Percentiles rank a stretch among this genome's conserved stretches.
Evolutionary conservation across 164 flowering plant genomes (phyloP).

Genomic region (Magnolia kwangsiensis): DNA sequence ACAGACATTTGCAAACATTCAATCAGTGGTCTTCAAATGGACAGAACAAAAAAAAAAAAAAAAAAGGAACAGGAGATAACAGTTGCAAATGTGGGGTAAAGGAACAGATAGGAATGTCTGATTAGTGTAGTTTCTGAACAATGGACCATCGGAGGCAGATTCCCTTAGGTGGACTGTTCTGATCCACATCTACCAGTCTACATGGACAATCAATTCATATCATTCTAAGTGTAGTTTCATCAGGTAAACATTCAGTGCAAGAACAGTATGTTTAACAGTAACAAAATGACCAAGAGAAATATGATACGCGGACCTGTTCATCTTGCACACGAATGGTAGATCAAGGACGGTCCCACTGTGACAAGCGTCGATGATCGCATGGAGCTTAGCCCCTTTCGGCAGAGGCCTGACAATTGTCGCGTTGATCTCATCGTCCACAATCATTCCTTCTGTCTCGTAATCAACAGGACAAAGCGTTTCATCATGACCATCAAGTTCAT

Average conservation of each 20-base stretch:
- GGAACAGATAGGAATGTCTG: too few species aligned
- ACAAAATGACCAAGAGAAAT: neutral
- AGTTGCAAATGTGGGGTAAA: too few species aligned
- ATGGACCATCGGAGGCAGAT: too few species aligned
- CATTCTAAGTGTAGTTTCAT: too few species aligned
- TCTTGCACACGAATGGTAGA: constrained; percentile 57
- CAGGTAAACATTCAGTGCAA: neutral
- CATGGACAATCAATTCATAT: too few species aligned
- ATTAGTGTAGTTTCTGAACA: too few species aligned
- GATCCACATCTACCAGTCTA: too few species aligned
- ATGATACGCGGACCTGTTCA: constrained; percentile 31
- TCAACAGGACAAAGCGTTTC: constrained; percentile 79
- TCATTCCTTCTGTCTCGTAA: constrained; percentile 50
- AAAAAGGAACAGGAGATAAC: too few species aligned
- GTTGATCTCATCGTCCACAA: constrained; percentile 79
- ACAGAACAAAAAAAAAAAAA: too few species aligned
- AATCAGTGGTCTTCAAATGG: too few species aligned
- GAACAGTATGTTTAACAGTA: neutral
- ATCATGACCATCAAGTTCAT: constrained; percentile 75
- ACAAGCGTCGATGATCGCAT: constrained; percentile 71
- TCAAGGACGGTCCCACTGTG: constrained; percentile 75
- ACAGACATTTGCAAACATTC: too few species aligned
- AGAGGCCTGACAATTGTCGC: constrained; percentile 65
- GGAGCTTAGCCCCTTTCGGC: constrained; percentile 68
- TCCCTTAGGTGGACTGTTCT: too few species aligned